phyloP scores from a whole-genome alignment of 2,329 filamentous ascomycete species.

The Penicillium olsonii region DNA sequence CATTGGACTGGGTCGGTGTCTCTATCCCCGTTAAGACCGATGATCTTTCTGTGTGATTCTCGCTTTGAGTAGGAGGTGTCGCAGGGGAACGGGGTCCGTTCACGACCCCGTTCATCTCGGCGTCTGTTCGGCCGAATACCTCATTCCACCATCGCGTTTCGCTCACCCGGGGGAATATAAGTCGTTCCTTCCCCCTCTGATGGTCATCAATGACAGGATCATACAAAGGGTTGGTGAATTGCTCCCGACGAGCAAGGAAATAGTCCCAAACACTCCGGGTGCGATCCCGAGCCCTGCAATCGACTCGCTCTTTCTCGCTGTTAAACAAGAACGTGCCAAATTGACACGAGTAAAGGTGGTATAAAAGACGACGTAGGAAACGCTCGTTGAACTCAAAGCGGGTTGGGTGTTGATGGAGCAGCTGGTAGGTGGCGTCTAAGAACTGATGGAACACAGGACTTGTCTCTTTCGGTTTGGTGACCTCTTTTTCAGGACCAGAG shows the following conservation, averaged over 20 bases:
- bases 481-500: slow-evolving; percentile 59
- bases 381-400: slow-evolving; percentile 97
- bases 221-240: slow-evolving; percentile 83
- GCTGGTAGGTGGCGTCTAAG: slow-evolving; percentile 88
- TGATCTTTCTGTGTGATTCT: slow-evolving; percentile 35
- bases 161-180: slow-evolving; percentile 75
- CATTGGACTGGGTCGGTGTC: slow-evolving; percentile 56
- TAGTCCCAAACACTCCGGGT: slow-evolving; percentile 95
- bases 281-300: slow-evolving; percentile 66
- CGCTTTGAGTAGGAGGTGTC: slow-evolving; percentile 42
- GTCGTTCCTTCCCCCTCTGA: slow-evolving; percentile 73
- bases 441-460: slow-evolving; percentile 98
- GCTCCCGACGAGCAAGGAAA: slow-evolving; percentile 75
- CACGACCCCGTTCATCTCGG: slow-evolving; percentile 94
- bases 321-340: slow-evolving; percentile 97
- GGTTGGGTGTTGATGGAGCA: slow-evolving; percentile 79
- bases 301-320: slow-evolving; percentile 82
- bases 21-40: slow-evolving; percentile 64
- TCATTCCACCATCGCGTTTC: slow-evolving; percentile 95
- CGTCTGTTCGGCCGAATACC: slow-evolving; percentile 79
- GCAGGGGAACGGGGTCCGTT: slow-evolving; percentile 65
- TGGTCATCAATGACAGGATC: slow-evolving; percentile 75
- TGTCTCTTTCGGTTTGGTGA: slow-evolving; percentile 80
- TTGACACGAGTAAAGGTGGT: slow-evolving; percentile 93
- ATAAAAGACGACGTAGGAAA: slow-evolving; percentile 83